These are phyloP conservation scores for Erigeron philadelphicus DNA, from an alignment of 140 eudicot genomes.

Conservation along the genomic window DNA sequence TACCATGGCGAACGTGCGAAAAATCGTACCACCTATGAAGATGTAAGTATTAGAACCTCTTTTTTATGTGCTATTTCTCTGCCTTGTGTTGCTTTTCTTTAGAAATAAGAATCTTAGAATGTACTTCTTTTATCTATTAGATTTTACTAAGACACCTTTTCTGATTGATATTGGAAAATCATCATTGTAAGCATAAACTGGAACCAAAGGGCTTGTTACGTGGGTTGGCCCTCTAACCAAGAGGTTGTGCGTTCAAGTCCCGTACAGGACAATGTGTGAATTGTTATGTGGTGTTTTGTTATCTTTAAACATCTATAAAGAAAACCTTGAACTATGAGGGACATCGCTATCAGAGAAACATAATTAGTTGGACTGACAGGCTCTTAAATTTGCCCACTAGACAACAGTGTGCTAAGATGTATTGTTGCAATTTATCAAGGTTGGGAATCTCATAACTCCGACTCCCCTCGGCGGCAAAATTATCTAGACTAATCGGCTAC, in stretches of 20 bases:
- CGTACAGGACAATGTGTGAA: too few species aligned
- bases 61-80: conserved; percentile 3
- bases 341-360: neutral
- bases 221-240: too few species aligned
- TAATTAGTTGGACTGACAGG: neutral
- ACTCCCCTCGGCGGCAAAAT: too few species aligned
- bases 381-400: neutral
- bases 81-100: neutral
- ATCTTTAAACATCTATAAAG: too few species aligned
- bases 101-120: neutral
- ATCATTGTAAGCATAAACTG: neutral
- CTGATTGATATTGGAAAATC: neutral
- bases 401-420: neutral
- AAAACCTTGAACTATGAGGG: neutral
- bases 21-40: conserved; percentile 67
- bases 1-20: conserved; percentile 98
- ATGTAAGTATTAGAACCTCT: conserved; percentile 38
- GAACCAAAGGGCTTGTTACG: neutral
- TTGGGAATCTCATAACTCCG: too few species aligned
- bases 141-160: neutral
- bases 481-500: too few species aligned
- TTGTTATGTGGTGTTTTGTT: too few species aligned
- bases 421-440: neutral
- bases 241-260: too few species aligned
- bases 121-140: too few species aligned